Evolutionary conservation across 805 yeast species (phyloP), one percentile per base, ranked within the genome.

Genomic region (Kuraishia capsulata): DNA sequence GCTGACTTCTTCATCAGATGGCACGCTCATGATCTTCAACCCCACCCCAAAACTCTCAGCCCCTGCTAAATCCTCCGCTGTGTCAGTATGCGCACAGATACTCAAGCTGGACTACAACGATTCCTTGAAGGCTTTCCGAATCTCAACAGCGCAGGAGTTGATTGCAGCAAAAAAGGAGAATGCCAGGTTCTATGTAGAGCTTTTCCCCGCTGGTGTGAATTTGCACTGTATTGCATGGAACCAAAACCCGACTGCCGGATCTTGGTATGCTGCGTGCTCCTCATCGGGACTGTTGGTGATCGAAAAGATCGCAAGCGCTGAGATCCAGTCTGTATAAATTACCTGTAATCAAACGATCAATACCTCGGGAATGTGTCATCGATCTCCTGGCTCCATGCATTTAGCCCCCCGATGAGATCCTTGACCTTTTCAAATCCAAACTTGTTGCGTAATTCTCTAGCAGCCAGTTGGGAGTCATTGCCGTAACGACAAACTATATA

Each of bases 391-490:
- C 82, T 70, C 84, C 94, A 88, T 44, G 63, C 69, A 38, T 67
- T 62, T 19, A 88, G 61, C 0, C 98, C 98, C 2, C 97, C 97
- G 9, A 54, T 63, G 4, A 90, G 65, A 53, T 90, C 96, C 37
- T 59, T 69, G 0, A 76, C 85, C 16, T 71, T 56, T 0, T 50
- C 41, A 14, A 74, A 58, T 0, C 76, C 74, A 33, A 72, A 63
- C 1, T 67, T 64, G 19, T 72, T 73, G 36, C 69, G 64, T 34
- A 89, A 56, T 33, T 66, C 59, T 40, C 67, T 57, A 1, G 83
- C 78, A 0, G 96, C 94, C 14, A 76, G 56, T 50, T 84, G 88
- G 0, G 97, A 89, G 54, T 92, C 97, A 55, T 86, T 88, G 8
- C 98, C 98, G 52, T 69, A 78, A 24, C 97, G 68, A 57, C 98